Evolutionary conservation across 345 rosid species (phyloP).

Genomic region (Clausena lansium): DNA sequence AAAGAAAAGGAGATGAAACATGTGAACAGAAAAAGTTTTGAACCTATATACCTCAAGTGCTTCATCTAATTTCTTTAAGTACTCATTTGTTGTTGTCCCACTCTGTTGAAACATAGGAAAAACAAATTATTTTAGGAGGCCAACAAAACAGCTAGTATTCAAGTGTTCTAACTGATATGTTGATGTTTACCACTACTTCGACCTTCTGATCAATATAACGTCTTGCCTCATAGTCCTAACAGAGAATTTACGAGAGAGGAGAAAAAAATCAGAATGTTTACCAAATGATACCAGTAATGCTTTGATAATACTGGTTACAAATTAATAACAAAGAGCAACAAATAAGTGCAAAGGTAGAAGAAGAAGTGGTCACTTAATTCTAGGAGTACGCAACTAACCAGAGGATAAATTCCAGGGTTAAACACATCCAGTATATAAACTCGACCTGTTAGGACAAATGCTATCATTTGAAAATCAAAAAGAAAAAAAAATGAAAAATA

Average conservation of each 20-base stretch:
- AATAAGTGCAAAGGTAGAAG: neutral
- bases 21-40: conserved; percentile 2
- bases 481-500: neutral
- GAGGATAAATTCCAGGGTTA: conserved; percentile 86
- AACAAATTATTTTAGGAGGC: neutral
- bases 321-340: conserved; percentile 4
- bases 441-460: conserved; percentile 49
- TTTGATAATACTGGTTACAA: conserved; percentile 1
- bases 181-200: conserved; percentile 62
- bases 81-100: conserved; percentile 73
- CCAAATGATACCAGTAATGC: neutral
- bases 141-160: conserved; percentile 8
- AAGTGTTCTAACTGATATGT: conserved; percentile 10
- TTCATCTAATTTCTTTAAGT: conserved; percentile 71
- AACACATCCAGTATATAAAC: conserved; percentile 88
- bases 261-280: conserved; percentile 8
- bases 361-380: conserved; percentile 11
- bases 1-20: conserved; percentile 1
- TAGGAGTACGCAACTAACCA: conserved; percentile 47
- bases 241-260: neutral
- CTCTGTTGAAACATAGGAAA: conserved; percentile 41
- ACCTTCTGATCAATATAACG: conserved; percentile 73
- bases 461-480: conserved; percentile 15
- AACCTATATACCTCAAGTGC: conserved; percentile 71
- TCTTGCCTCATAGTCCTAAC: conserved; percentile 75